phyloP scores from a whole-genome alignment of 2,329 filamentous ascomycete genomes.

The Botrytis galanthina region DNA sequence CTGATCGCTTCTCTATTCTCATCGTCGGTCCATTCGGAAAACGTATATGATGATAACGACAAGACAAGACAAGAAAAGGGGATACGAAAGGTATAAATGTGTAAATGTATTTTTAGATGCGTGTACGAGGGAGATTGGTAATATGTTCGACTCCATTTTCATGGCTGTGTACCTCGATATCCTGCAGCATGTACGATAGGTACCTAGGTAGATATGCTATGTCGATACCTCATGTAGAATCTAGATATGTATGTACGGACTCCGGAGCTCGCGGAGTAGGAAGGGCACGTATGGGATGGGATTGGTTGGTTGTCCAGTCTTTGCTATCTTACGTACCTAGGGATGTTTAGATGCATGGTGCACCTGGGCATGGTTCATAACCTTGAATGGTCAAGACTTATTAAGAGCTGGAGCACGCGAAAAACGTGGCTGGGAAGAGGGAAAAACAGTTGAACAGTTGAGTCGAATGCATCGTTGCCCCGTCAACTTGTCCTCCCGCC shows the following conservation, averaged over 20 bases:
- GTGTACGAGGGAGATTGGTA: background rate
- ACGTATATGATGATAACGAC: too few relatives aligned
- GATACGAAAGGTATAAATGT: background rate
- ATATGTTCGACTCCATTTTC: background rate
- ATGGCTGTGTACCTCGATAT: background rate
- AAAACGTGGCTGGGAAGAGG: conserved; percentile 8
- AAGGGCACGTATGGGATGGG: accelerated
- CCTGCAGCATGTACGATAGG: background rate
- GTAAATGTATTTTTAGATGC: background rate
- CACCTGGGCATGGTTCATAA: too few relatives aligned
- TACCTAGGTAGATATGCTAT: background rate
- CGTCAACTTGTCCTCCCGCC: background rate
- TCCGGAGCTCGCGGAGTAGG: background rate
- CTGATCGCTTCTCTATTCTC: too few relatives aligned
- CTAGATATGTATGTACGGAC: background rate
- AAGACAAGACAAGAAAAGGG: background rate
- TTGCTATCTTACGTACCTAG: background rate
- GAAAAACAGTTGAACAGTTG: background rate
- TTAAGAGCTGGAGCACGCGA: background rate
- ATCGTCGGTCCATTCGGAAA: too few relatives aligned
- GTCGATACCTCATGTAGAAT: too few relatives aligned
- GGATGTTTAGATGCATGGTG: too few relatives aligned
- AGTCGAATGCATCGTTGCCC: background rate
- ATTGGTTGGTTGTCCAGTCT: background rate
- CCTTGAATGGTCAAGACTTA: too few relatives aligned